Evolutionary conservation across 805 yeast species (phyloP).

Genomic region (Scheffersomyces coipomensis): DNA sequence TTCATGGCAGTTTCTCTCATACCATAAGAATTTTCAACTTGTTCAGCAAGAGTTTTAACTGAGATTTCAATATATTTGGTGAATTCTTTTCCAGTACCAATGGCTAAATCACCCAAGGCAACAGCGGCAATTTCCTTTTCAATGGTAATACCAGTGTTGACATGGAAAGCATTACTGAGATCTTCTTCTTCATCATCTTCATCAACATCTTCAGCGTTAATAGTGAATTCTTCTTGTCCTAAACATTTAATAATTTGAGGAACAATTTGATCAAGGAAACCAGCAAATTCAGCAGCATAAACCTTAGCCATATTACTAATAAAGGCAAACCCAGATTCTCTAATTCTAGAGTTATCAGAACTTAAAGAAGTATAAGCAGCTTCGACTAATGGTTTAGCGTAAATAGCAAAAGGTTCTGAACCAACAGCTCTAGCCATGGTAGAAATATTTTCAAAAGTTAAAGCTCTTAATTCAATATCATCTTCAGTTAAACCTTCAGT

Average conservation of each 20-base stretch:
- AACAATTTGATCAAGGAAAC: conserved; percentile 77
- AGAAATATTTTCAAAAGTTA: conserved; percentile 89
- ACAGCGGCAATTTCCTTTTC: conserved; percentile 96
- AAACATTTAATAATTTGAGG: conserved; percentile 83
- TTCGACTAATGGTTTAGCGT: conserved; percentile 83
- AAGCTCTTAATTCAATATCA: conserved; percentile 87
- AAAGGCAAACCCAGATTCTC: conserved; percentile 94
- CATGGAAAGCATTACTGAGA: conserved; percentile 69
- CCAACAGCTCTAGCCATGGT: conserved; percentile 98
- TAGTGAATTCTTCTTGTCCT: conserved; percentile 80
- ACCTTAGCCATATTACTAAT: conserved; percentile 93
- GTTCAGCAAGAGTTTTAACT: conserved; percentile 60
- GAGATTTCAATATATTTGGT: conserved; percentile 73
- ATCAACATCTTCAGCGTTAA: conserved; percentile 50
- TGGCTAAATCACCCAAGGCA: conserved; percentile 83
- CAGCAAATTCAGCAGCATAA: conserved; percentile 85
- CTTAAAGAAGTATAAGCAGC: conserved; percentile 80
- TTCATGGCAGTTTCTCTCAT: conserved; percentile 83
- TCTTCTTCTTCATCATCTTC: conserved; percentile 60
- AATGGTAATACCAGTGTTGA: conserved; percentile 91
- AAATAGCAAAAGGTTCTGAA: conserved; percentile 79
- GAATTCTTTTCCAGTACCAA: conserved; percentile 81
- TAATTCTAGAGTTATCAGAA: conserved; percentile 77
- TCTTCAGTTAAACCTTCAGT: conserved; percentile 82
- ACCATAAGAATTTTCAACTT: conserved; percentile 84